Base-by-base conservation (phyloP, 257 asterid species). In the Mentha longifolia region DNA sequence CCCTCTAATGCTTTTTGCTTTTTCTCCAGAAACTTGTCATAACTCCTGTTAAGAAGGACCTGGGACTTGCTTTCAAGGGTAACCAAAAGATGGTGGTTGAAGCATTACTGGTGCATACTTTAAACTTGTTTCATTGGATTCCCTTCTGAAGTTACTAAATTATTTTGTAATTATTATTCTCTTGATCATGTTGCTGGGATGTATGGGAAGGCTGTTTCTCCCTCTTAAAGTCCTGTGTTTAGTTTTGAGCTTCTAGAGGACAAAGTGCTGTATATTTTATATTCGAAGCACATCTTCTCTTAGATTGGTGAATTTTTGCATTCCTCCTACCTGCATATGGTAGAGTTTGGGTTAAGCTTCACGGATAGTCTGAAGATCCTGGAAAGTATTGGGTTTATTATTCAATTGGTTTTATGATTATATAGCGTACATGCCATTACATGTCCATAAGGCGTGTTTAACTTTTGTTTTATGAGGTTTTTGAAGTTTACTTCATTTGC, bases 1-100 rank as follows among this genome's bases (percentile, higher is more conserved):
- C 59, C 73, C 10, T 76, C 28, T 66, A 35, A 51, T 57, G 33
- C 17, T 49, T 39, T 50, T 74, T 51, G 37, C 4, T 64, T 56
- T 37, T 47, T 83, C 71, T 70, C 49, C 89, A 88, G 97, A 86
- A 90, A 82, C 76, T 90, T 50, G 78, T 86, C 56, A 90, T 90
- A 77, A 67, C 84, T 61, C 87, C 97, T 46, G 82, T 82, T n/a
- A 90, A 90, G 81, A 90, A 88, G 82, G 93, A 86, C 85, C 78
- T 90, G 6, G 97, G 97, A 73, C 92, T 86, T 66, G 93, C 87
- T n/a, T 90, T 90, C 76, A 90, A 83, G 83, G 92, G 88, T 33
- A 81, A 75, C 85, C 95, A 88, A 62, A 88, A 85, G 82, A 88
- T 75, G 89, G 90, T 90, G 47, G 79, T 79, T 77, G 97, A 90